Conservation (phyloP, 2,329 filamentous ascomycete species). For the Phyllosticta citriasiana region DNA sequence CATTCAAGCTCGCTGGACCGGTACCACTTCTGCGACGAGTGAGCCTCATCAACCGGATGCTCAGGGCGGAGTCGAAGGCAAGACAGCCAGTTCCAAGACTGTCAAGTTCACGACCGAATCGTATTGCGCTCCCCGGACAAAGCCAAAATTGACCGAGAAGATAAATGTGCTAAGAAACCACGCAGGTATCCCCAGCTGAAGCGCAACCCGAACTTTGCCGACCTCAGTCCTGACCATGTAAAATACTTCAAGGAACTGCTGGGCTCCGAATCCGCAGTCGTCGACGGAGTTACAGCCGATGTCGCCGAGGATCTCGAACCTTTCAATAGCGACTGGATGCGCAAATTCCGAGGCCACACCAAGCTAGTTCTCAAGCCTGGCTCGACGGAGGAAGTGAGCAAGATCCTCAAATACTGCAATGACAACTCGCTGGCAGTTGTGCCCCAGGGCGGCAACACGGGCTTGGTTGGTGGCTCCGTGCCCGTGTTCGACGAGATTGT, state of each 20-base stretch:
- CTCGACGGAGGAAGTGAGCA: constrained; percentile 79
- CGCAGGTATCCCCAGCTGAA: constrained; percentile 65
- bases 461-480: constrained; percentile 87
- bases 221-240: constrained; percentile 69
- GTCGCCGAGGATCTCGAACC: constrained; percentile 72
- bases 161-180: neutral
- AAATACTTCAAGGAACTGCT: constrained; percentile 73
- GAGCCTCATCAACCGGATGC: constrained; percentile 31
- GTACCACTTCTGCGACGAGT: constrained; percentile 29
- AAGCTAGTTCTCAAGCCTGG: constrained; percentile 78
- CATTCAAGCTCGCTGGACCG: constrained; percentile 27
- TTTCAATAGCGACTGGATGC: constrained; percentile 98
- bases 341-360: constrained; percentile 89
- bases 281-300: constrained; percentile 72
- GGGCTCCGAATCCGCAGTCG: constrained; percentile 65
- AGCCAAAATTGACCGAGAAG: neutral
- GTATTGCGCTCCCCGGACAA: constrained; percentile 27
- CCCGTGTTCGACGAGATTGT: constrained; percentile 98
- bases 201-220: constrained; percentile 64
- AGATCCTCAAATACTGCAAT: constrained; percentile 90
- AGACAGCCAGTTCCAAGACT: constrained; percentile 29
- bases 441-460: constrained; percentile 94
- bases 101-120: constrained; percentile 76
- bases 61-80: constrained; percentile 24
- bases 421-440: constrained; percentile 85